Evolutionary conservation across 2,329 filamentous ascomycete genomes (phyloP).

Genomic region (Trichoderma sp.): DNA sequence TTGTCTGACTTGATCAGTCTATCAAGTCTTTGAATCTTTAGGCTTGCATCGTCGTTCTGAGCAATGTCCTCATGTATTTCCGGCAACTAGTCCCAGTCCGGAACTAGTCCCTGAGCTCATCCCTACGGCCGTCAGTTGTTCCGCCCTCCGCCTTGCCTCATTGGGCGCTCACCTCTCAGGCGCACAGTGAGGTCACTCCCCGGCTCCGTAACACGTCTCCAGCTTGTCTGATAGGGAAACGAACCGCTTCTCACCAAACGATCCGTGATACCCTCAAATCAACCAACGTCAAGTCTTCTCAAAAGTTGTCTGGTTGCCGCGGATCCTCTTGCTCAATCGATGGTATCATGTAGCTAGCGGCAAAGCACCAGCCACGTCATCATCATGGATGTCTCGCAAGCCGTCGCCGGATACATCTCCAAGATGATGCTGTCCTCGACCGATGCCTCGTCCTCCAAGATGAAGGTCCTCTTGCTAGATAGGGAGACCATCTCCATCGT

Average conservation of each 20-base stretch:
- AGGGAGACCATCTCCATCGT: constrained; percentile 92
- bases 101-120: constrained; percentile 13
- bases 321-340: constrained; percentile 3
- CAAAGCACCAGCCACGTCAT: constrained; percentile 34
- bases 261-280: neutral
- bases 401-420: constrained; percentile 90
- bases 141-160: constrained; percentile 11
- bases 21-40: too few relatives aligned
- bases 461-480: constrained; percentile 96
- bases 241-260: neutral
- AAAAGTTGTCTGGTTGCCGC: neutral
- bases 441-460: constrained; percentile 80
- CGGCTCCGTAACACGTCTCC: constrained; percentile 17
- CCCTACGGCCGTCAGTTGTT: constrained; percentile 15
- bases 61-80: neutral
- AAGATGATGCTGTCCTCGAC: constrained; percentile 81
- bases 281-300: neutral
- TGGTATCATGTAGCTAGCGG: constrained; percentile 23
- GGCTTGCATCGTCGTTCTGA: too few relatives aligned
- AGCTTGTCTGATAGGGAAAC: constrained; percentile 1
- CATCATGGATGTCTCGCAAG: constrained; percentile 93
- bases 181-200: constrained; percentile 21
- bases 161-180: neutral
- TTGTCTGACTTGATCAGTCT: too few relatives aligned
- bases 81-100: neutral